Percentiles rank a stretch among this genome's conserved stretches.
phyloP scores from a whole-genome alignment of 2,329 filamentous ascomycete genomes.

The Colletotrichum truncatum region DNA sequence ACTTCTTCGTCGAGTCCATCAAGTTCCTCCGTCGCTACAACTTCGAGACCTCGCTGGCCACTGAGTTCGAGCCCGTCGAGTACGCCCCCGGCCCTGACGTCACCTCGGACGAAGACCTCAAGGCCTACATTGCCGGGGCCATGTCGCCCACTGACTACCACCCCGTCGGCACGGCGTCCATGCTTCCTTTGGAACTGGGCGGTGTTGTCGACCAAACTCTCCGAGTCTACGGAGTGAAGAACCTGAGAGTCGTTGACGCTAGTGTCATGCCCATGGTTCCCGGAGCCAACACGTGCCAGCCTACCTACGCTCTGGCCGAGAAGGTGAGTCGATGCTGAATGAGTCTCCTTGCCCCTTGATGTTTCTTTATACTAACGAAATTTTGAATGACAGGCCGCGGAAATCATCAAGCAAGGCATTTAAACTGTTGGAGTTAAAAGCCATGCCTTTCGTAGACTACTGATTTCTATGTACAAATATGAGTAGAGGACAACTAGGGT shows the following conservation, averaged over 20 bases:
- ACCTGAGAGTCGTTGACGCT: conserved; percentile 40
- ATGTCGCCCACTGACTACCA: conserved; percentile 47
- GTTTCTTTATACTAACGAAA: neutral
- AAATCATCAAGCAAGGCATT: conserved; percentile 17
- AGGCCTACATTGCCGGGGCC: conserved; percentile 29
- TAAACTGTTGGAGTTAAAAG: too few species aligned
- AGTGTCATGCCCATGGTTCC: conserved; percentile 41
- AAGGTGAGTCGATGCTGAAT: conserved; percentile 32
- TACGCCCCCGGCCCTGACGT: conserved; percentile 40
- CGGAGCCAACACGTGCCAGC: conserved; percentile 41
- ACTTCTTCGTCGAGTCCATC: conserved; percentile 47
- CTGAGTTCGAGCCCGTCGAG: conserved; percentile 42
- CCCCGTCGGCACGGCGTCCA: conserved; percentile 56
- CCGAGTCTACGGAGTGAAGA: conserved; percentile 40
- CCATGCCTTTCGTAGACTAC: too few species aligned
- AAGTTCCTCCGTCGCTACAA: conserved; percentile 46
- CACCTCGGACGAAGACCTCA: conserved; percentile 44
- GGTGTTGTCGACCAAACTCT: conserved; percentile 43
- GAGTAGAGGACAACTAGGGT: too few species aligned
- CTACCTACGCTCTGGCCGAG: conserved; percentile 47
- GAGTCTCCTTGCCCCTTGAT: neutral
- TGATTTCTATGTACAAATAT: too few species aligned
- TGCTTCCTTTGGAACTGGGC: conserved; percentile 51
- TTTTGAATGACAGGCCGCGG: neutral
- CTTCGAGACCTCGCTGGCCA: conserved; percentile 46